A percentile compares a stretch with the other conserved stretches of the same genome.
Evolutionary conservation across 768 basidiomycete species (phyloP).

Genomic region (Rhizopogon vesiculosus): DNA sequence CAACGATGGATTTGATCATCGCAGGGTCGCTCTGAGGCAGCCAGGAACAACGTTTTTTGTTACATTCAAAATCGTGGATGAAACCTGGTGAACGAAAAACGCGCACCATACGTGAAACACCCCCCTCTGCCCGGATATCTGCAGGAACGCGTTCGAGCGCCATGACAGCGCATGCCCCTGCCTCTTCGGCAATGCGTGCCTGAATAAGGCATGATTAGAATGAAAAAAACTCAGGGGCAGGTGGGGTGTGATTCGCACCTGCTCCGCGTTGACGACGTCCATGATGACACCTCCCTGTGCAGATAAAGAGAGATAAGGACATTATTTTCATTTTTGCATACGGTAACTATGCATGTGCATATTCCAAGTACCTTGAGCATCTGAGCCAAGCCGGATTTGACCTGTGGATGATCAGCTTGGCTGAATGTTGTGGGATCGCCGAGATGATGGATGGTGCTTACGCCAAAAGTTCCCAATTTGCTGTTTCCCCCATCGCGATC

Average conservation of each 20-base stretch:
- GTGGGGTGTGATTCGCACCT: slow-evolving; percentile 33
- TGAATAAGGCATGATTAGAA: slow-evolving; percentile 24
- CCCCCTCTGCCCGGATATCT: slow-evolving; percentile 87
- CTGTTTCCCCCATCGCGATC: slow-evolving; percentile 52
- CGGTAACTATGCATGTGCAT: slow-evolving; percentile 5
- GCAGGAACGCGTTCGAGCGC: slow-evolving; percentile 93
- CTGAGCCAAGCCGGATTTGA: slow-evolving; percentile 92
- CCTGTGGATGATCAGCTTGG: slow-evolving; percentile 37
- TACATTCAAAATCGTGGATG: not conserved
- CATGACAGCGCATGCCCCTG: slow-evolving; percentile 98
- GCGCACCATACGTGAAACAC: slow-evolving; percentile 92
- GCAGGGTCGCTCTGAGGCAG: slow-evolving; percentile 74
- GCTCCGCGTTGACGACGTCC: slow-evolving; percentile 87
- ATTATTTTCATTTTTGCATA: not conserved
- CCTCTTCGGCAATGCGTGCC: slow-evolving; percentile 96
- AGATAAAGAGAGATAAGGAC: slow-evolving; percentile 1
- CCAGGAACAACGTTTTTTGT: not conserved
- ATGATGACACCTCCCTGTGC: slow-evolving; percentile 83
- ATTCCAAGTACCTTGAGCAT: slow-evolving; percentile 77
- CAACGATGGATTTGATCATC: slow-evolving; percentile 96
- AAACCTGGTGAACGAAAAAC: not conserved
- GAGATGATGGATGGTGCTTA: slow-evolving; percentile 25
- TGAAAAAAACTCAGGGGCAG: slow-evolving; percentile 1
- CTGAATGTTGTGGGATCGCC: not conserved
- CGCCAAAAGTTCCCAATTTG: slow-evolving; percentile 70